phyloP scores from a whole-genome alignment of 495 filamentous ascomycete genomes.

The Aspergillus wentii region DNA sequence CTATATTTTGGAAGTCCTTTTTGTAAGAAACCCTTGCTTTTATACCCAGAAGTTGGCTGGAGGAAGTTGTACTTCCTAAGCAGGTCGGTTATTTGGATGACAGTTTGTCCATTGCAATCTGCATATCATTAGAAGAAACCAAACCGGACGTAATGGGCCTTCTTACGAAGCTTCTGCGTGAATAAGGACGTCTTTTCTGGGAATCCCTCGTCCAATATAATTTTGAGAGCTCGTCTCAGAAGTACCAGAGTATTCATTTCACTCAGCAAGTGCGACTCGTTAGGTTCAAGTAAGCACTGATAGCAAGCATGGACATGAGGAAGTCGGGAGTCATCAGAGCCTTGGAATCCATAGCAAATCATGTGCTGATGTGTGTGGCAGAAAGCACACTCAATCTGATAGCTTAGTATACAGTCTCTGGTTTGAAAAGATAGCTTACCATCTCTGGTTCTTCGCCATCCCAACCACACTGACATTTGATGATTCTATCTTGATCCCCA shows the following conservation, averaged over 20 bases:
- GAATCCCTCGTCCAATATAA: conserved; percentile 20
- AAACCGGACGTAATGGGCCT: background rate
- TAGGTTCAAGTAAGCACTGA: conserved; percentile 37
- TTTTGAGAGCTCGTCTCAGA: conserved; percentile 22
- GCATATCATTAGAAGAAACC: conserved; percentile 13
- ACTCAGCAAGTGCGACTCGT: conserved; percentile 21
- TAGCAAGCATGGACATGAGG: conserved; percentile 44
- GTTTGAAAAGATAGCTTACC: conserved; percentile 25
- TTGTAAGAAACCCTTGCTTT: conserved; percentile 16
- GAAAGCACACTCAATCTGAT: conserved; percentile 39
- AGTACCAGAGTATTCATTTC: conserved; percentile 30
- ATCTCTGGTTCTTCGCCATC: conserved; percentile 34
- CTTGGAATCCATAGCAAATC: conserved; percentile 43
- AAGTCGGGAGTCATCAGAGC: conserved; percentile 18
- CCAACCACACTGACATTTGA: conserved; percentile 40
- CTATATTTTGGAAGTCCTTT: conserved; percentile 21
- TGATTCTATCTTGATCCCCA: conserved; percentile 5
- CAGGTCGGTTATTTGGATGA: conserved; percentile 19
- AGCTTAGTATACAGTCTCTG: no score
- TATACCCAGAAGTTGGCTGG: conserved; percentile 21
- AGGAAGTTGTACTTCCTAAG: conserved; percentile 25
- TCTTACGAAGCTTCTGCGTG: conserved; percentile 23
- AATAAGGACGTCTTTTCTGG: conserved; percentile 18
- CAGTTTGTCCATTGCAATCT: conserved; percentile 27
- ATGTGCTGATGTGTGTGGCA: conserved; percentile 45